phyloP scores from a whole-genome alignment of 2,329 filamentous ascomycete species.

The Cladosporium sp. region DNA sequence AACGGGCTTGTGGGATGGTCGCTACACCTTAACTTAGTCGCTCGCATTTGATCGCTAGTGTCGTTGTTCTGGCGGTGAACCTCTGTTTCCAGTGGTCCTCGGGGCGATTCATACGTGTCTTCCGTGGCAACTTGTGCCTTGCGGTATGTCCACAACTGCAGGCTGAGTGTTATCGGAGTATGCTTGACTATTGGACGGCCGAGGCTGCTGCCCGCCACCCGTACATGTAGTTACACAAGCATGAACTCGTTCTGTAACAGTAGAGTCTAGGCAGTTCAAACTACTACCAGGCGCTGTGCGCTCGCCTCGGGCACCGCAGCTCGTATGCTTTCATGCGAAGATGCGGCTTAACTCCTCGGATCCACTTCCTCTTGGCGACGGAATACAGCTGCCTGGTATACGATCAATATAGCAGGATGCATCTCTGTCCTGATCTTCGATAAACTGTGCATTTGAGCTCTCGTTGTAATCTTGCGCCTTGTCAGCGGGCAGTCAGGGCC shows the following conservation, averaged over 20 bases:
- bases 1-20: constrained; percentile 48
- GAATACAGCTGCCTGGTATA: neutral
- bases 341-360: neutral
- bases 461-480: neutral
- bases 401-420: neutral
- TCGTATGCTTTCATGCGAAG: neutral
- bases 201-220: neutral
- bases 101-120: neutral
- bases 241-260: neutral
- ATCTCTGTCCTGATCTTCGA: neutral
- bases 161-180: neutral
- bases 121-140: neutral
- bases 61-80: neutral
- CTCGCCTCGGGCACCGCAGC: neutral
- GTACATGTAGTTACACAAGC: neutral
- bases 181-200: neutral
- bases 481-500: neutral
- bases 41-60: neutral
- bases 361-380: neutral
- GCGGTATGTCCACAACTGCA: neutral
- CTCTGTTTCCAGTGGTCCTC: neutral
- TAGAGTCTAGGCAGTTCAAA: neutral
- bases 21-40: constrained; percentile 30
- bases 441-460: neutral
- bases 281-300: neutral